These are phyloP conservation scores for Lachnum nothofagi DNA, from an alignment of 2,329 filamentous ascomycete species.

Conservation along the genomic window DNA sequence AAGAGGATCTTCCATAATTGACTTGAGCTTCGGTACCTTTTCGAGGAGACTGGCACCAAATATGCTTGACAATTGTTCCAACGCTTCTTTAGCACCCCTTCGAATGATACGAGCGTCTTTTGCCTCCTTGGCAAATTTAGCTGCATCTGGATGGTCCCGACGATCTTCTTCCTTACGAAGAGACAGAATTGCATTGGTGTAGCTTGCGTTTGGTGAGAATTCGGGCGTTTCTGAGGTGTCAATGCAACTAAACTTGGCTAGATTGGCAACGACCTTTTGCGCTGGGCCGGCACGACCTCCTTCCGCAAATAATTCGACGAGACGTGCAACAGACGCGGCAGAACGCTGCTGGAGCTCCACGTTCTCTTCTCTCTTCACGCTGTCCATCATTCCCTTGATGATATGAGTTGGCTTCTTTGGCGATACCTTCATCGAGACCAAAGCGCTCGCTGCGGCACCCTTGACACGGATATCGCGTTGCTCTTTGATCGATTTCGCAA, in stretches of 20 bases:
- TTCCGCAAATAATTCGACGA: constrained; percentile 81
- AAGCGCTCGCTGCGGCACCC: constrained; percentile 77
- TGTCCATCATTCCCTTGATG: constrained; percentile 98
- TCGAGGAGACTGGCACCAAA: constrained; percentile 75
- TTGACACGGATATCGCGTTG: constrained; percentile 80
- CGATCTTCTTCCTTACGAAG: constrained; percentile 96
- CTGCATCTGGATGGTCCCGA: constrained; percentile 85
- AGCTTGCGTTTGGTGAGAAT: constrained; percentile 74
- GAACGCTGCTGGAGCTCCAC: constrained; percentile 81
- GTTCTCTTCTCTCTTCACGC: constrained; percentile 92
- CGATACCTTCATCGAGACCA: constrained; percentile 80
- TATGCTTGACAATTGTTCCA: constrained; percentile 76
- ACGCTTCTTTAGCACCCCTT: constrained; percentile 85
- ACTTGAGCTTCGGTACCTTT: constrained; percentile 76
- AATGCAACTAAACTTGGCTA: constrained; percentile 96
- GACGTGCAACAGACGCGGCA: constrained; percentile 72
- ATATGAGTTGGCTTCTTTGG: constrained; percentile 90
- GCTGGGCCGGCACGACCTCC: constrained; percentile 77
- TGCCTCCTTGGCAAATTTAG: constrained; percentile 82
- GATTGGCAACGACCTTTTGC: constrained; percentile 90
- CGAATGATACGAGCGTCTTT: constrained; percentile 85
- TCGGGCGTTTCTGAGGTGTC: constrained; percentile 97
- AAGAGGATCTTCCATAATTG: constrained; percentile 78
- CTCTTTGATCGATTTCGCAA: constrained; percentile 73
- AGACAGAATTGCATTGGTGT: constrained; percentile 79